phyloP scores from a whole-genome alignment of 176 grass and related monocot genomes.

The Phyllostachys edulis region DNA sequence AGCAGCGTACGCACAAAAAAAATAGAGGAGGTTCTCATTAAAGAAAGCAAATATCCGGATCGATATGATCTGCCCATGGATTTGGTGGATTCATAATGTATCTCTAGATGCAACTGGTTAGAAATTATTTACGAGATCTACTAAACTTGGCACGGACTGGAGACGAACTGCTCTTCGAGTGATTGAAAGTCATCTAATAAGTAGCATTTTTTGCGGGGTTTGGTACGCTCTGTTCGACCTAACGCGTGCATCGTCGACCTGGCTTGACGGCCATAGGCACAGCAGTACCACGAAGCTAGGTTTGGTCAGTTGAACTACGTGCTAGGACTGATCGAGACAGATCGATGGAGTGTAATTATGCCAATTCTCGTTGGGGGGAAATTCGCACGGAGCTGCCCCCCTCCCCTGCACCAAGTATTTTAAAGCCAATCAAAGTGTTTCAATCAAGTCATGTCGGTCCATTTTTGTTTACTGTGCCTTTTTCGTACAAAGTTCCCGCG shows the following conservation, averaged over 20 bases:
- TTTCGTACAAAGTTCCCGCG: neutral
- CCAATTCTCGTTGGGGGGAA: neutral
- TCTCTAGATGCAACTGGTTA: neutral
- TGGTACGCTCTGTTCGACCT: neutral
- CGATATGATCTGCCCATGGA: neutral
- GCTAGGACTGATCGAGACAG: neutral
- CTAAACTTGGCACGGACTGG: neutral
- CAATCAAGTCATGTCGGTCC: neutral
- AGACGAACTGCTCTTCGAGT: neutral
- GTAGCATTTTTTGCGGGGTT: neutral
- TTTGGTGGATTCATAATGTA: neutral
- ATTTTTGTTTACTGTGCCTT: neutral
- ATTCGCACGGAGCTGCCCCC: neutral
- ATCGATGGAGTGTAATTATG: neutral
- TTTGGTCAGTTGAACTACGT: neutral
- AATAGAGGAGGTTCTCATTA: too few relatives aligned
- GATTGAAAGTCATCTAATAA: neutral
- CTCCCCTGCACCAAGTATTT: too few relatives aligned
- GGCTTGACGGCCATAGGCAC: neutral
- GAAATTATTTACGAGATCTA: neutral
- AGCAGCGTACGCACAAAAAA: too few relatives aligned
- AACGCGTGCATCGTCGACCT: neutral
- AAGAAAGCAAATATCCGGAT: too few relatives aligned
- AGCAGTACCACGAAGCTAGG: neutral
- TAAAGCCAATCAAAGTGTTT: neutral